phyloP scores from a whole-genome alignment of 2,329 filamentous ascomycete genomes.

The Verticillium albo-atrum region DNA sequence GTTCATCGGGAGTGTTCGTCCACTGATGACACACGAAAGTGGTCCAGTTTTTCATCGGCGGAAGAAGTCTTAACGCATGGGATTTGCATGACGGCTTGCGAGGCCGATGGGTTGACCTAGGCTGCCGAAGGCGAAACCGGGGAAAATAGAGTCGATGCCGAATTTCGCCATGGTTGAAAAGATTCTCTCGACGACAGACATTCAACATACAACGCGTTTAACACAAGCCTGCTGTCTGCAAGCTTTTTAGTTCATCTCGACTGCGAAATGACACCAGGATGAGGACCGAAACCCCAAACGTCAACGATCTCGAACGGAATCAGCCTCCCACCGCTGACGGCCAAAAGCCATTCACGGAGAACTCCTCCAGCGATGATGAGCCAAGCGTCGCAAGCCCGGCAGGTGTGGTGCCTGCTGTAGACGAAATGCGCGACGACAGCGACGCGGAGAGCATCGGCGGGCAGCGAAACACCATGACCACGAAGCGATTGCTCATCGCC shows the following conservation, averaged over 20 bases:
- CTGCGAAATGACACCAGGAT: slow-evolving; percentile 1
- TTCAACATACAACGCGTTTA: too few species aligned
- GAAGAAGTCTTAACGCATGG: not conserved
- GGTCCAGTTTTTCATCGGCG: not conserved
- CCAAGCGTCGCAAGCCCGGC: not conserved
- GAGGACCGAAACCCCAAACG: slow-evolving; percentile 1
- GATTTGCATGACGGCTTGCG: not conserved
- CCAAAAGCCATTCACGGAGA: not conserved
- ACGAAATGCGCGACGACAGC: slow-evolving; percentile 3
- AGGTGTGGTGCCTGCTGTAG: not conserved
- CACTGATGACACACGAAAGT: not conserved
- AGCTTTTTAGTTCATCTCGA: not conserved
- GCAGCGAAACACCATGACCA: slow-evolving; percentile 28
- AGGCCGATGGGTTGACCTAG: not conserved
- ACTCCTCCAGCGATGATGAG: slow-evolving; percentile 4
- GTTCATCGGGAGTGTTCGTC: not conserved
- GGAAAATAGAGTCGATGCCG: too few species aligned
- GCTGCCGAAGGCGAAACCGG: too few species aligned
- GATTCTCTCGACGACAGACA: too few species aligned
- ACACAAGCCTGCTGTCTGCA: too few species aligned
- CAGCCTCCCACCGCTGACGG: not conserved
- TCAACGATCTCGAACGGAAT: not conserved
- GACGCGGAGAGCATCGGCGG: slow-evolving; percentile 19
- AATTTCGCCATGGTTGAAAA: too few species aligned
- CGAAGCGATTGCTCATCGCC: slow-evolving; percentile 23